These are phyloP conservation scores for Orbilia oligospora DNA, from an alignment of 2,329 filamentous ascomycete genomes.

Conservation along the genomic window DNA sequence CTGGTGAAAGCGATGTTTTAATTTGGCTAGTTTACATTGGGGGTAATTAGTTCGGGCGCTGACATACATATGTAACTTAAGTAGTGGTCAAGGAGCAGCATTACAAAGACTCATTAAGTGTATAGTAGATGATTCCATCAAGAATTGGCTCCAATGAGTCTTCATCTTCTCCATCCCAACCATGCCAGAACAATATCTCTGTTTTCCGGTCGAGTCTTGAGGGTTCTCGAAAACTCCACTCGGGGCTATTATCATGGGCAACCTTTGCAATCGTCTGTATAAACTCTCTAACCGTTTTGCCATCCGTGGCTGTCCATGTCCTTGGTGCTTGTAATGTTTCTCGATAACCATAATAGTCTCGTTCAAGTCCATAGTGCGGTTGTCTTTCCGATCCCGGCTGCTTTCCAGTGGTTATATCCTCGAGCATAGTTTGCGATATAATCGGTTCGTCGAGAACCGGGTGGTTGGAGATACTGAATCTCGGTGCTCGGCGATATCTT, in stretches of 20 bases:
- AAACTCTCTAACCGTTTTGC: conserved; percentile 8
- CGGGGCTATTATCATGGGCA: background rate
- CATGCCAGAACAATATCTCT: conserved; percentile 6
- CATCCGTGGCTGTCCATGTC: background rate
- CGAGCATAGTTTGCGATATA: background rate
- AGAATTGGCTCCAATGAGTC: conserved; percentile 10
- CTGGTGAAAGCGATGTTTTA: too few relatives aligned
- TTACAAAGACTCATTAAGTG: background rate
- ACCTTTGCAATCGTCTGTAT: background rate
- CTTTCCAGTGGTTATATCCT: background rate
- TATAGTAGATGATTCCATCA: conserved; percentile 11
- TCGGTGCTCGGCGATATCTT: background rate
- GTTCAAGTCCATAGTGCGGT: conserved; percentile 7
- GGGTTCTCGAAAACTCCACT: background rate
- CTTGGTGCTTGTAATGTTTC: background rate
- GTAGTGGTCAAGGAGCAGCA: background rate
- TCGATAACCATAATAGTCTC: conserved; percentile 3
- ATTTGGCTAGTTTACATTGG: too few relatives aligned
- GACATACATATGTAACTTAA: background rate
- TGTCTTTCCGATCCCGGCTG: background rate
- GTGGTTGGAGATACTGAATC: conserved; percentile 4
- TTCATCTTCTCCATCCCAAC: conserved; percentile 12
- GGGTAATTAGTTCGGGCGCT: too few relatives aligned
- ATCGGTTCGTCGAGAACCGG: background rate
- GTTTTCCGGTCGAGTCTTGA: background rate